These are phyloP conservation scores for Mrakia frigida DNA, from an alignment of 768 basidiomycete genomes.

Conservation along the genomic window DNA sequence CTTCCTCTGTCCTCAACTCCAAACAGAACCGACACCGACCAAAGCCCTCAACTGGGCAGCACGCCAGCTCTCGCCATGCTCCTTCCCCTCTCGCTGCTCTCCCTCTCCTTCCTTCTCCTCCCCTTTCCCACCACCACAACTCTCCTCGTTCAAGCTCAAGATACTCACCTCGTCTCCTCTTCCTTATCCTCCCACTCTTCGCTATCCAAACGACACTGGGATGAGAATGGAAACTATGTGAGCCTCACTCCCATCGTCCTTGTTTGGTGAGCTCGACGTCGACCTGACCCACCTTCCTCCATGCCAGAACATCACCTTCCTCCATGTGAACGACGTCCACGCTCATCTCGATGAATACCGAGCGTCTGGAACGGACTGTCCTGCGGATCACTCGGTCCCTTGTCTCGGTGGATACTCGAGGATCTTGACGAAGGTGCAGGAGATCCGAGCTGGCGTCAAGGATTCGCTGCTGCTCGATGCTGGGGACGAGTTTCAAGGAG, in stretches of 20 bases:
- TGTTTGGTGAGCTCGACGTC: background rate
- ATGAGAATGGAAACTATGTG: conserved; percentile 7
- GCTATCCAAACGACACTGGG: background rate
- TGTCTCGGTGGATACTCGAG: conserved; percentile 24
- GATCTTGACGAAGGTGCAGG: conserved; percentile 46
- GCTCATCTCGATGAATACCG: conserved; percentile 26
- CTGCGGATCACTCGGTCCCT: conserved; percentile 30
- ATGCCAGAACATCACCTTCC: conserved; percentile 41
- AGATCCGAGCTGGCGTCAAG: conserved; percentile 42
- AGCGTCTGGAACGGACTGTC: conserved; percentile 19
- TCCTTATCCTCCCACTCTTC: background rate
- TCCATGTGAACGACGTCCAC: conserved; percentile 46
- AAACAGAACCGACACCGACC: background rate
- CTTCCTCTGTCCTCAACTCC: too few relatives aligned
- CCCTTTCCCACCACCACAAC: background rate
- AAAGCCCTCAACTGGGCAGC: background rate
- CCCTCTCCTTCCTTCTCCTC: background rate
- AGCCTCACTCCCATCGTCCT: background rate
- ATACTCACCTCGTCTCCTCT: background rate
- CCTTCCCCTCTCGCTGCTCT: background rate
- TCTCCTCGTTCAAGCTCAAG: background rate
- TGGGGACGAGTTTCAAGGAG: conserved; percentile 51
- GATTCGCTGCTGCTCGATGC: conserved; percentile 50
- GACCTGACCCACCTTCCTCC: background rate
- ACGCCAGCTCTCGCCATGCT: background rate